Evolutionary conservation across 2,329 filamentous ascomycete species (phyloP).

Genomic region (Fulvia fulva): DNA sequence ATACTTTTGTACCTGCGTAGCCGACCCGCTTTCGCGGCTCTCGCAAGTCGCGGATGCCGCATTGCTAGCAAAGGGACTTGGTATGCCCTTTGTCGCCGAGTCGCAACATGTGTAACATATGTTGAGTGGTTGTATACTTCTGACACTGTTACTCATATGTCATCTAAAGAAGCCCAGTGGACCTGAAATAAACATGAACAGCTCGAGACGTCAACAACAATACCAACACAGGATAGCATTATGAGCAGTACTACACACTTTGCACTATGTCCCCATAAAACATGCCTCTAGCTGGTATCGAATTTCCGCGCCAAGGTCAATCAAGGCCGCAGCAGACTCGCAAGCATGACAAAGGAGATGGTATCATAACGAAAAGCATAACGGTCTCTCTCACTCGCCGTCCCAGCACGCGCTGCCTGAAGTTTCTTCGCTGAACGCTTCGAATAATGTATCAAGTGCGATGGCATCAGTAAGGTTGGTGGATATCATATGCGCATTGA

Average conservation of each 20-base stretch:
- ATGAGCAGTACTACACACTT: background rate
- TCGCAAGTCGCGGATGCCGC: no score
- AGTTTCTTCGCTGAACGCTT: conserved; percentile 3
- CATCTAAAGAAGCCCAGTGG: no score
- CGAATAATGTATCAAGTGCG: background rate
- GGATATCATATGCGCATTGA: background rate
- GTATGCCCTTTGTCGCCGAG: no score
- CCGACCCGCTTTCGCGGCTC: no score
- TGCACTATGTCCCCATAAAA: background rate
- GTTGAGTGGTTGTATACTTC: no score
- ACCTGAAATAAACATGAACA: background rate
- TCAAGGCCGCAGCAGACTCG: conserved; percentile 6
- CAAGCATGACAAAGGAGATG: conserved; percentile 13
- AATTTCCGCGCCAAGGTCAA: background rate
- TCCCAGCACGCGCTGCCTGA: background rate
- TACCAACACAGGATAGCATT: conserved; percentile 1
- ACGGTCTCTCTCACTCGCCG: background rate
- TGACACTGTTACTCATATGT: no score
- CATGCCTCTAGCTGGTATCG: conserved; percentile 13
- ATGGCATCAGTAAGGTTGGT: background rate
- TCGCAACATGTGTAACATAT: no score
- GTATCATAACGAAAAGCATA: conserved; percentile 11
- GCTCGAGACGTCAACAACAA: background rate
- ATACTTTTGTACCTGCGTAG: no score
- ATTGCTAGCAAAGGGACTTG: no score